Conservation (phyloP, 2,329 filamentous ascomycete species). For the Sarocladium strictum region DNA sequence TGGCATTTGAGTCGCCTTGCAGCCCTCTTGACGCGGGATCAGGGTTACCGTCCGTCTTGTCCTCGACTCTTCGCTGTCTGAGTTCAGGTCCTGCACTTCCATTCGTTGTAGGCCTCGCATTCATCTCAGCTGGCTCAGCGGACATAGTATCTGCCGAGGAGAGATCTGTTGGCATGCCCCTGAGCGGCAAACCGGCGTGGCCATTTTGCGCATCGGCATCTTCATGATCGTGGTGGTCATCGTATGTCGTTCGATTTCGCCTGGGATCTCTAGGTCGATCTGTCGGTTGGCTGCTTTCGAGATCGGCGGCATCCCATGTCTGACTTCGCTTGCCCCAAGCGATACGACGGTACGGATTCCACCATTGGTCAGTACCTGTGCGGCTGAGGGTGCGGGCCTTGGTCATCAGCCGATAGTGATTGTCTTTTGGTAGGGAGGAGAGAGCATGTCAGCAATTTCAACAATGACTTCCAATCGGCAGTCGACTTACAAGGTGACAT, state of each 20-base stretch:
- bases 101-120: not conserved
- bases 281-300: constrained; percentile 20
- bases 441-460: constrained; percentile 9
- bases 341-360: constrained; percentile 41
- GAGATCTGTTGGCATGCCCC: constrained; percentile 16
- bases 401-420: constrained; percentile 38
- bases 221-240: constrained; percentile 16
- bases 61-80: constrained; percentile 2
- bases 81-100: not conserved
- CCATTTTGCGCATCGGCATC: constrained; percentile 28
- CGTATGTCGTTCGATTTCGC: constrained; percentile 10
- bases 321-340: constrained; percentile 24
- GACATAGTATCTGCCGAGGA: constrained; percentile 20
- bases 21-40: not conserved
- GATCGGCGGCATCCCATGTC: constrained; percentile 28
- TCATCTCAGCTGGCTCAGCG: not conserved
- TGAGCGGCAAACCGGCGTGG: constrained; percentile 17
- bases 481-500: constrained; percentile 7
- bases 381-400: constrained; percentile 37
- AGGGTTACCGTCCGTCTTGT: not conserved
- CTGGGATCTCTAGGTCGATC: constrained; percentile 16
- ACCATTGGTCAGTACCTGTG: constrained; percentile 29
- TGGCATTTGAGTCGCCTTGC: not conserved
- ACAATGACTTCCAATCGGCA: not conserved
- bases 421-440: constrained; percentile 31